Conservation (phyloP, 2,329 filamentous ascomycete genomes). For the Ophiostoma piceae region DNA sequence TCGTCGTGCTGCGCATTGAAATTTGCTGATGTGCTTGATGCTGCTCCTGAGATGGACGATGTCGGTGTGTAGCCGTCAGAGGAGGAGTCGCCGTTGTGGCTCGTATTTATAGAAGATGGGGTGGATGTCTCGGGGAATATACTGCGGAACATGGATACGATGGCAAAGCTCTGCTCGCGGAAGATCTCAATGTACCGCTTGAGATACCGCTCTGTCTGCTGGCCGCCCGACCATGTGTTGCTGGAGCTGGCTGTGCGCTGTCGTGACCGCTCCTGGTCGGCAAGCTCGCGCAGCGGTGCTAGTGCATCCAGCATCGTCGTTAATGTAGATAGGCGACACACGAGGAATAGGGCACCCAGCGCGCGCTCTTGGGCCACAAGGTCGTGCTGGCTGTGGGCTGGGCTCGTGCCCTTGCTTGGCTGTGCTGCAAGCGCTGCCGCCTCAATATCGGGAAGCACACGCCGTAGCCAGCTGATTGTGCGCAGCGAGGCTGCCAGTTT, state of each 20-base stretch:
- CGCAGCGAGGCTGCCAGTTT: slow-evolving; percentile 88
- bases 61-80: neutral
- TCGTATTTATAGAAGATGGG: slow-evolving; percentile 16
- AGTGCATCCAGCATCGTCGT: slow-evolving; percentile 75
- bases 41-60: neutral
- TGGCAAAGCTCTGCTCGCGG: slow-evolving; percentile 92
- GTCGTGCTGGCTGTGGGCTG: neutral
- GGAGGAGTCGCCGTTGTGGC: slow-evolving; percentile 1
- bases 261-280: slow-evolving; percentile 69
- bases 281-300: slow-evolving; percentile 78
- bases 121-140: slow-evolving; percentile 60
- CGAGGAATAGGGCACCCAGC: slow-evolving; percentile 77
- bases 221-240: slow-evolving; percentile 61
- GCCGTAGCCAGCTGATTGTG: slow-evolving; percentile 83
- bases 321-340: slow-evolving; percentile 77
- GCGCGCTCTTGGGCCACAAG: slow-evolving; percentile 51
- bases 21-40: slow-evolving; percentile 16
- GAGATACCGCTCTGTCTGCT: slow-evolving; percentile 89
- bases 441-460: slow-evolving; percentile 71
- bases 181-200: slow-evolving; percentile 98
- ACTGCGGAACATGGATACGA: slow-evolving; percentile 88
- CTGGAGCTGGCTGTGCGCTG: slow-evolving; percentile 38
- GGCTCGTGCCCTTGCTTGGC: neutral
- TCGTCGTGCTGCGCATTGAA: neutral
- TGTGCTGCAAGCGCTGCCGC: slow-evolving; percentile 26